Evolutionary conservation across 2,329 filamentous ascomycete genomes (phyloP), one percentile per base, ranked within the genome.

Genomic region (Juglanconis oblonga): DNA sequence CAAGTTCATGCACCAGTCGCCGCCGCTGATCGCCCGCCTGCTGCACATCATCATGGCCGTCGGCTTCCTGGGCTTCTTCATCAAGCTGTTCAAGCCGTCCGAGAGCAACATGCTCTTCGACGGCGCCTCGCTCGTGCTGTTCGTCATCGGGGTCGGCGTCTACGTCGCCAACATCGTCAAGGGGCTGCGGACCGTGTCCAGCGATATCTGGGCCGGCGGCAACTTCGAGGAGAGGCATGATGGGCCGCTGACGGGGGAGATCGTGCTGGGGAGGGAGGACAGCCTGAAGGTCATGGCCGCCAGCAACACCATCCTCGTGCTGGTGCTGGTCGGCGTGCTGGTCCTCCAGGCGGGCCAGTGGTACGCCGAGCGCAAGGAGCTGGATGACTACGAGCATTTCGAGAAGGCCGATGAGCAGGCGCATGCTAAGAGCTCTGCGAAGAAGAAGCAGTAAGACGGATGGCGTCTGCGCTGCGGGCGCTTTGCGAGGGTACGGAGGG

Each of bases 121-220:
- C 76, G 90, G 89, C 70, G 87, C 92, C 59, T 91, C 89, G 64
- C 84, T 94, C 13, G 87, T 91, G 14, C 83, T 92, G 67, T 95
- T 94, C 76, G 82, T 94, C 58, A 92, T 95, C 69, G 95, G 92
- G 63, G 86, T 96, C 56, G 91, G 92, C 52, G 90, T 99, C 68
- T 99, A 98, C 76, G 86, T 97, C 66, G 89, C 93, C 68, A 99
- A 99, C 76, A 97, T 98, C 70, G 89, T 98, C 73, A 97, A 97
- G 80, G 95, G 94, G 4, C 82, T 99, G 73, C 82, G 93, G 65
- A 88, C 94, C 62, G 89, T 97, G 45, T 91, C 85, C 61, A 84
- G 83, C 5, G 91, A 90, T 40, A 78, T 85, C 61, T 96, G 84
- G 74, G 73, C 76, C 65, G 60, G 66, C 42, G 65, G 68, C 24